Evolutionary conservation across 2,329 filamentous ascomycete species (phyloP), one percentile per base, ranked within the genome.

Genomic region (Botryotinia globosa): DNA sequence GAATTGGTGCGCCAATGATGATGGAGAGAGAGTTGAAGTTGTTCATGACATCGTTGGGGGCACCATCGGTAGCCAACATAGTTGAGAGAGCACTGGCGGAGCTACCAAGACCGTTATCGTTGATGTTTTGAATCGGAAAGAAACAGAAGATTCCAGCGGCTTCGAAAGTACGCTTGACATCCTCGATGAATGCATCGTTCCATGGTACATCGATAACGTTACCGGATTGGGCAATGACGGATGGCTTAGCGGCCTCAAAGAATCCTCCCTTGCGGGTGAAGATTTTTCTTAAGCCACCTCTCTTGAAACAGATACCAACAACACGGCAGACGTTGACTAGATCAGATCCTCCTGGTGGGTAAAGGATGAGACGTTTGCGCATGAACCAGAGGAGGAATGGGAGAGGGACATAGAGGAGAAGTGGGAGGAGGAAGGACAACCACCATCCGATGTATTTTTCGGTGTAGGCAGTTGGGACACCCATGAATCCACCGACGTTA

Each of bases 151-250:
- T 91, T 76, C 87, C 85, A 83, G 90, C 92, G 72, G 90, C 90
- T 78, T 87, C 85, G 74, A 92, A 84, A 74, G 91, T 91, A 81
- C 92, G 90, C 71, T 86, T 86, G 69, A 94, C 89, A 79, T 94
- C 91, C 78, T 93, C 91, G 42, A 95, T 92, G 90, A 92, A 95
- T 65, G 87, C 88, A 76, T 95, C 93, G 75, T 95, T 92, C 78
- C 93, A 94, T 0, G 89, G 91, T 88, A 94, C 94, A 88, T 90
- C 93, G 0, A 73, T 68, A 0, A 91, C 90, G 72, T 88, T 88
- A 75, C 85, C 80, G 1, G 81, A 82, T 39, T 86, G 83, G 7
- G 87, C 83, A 14, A 92, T 84, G 61, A 85, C 84, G 18, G 88
- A 91, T 4, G 92, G 92, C 82, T 91, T 92, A 70, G 89, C 89